Base-by-base conservation (phyloP, 176 grass and related monocot species). In the Cymbopogon citratus region DNA sequence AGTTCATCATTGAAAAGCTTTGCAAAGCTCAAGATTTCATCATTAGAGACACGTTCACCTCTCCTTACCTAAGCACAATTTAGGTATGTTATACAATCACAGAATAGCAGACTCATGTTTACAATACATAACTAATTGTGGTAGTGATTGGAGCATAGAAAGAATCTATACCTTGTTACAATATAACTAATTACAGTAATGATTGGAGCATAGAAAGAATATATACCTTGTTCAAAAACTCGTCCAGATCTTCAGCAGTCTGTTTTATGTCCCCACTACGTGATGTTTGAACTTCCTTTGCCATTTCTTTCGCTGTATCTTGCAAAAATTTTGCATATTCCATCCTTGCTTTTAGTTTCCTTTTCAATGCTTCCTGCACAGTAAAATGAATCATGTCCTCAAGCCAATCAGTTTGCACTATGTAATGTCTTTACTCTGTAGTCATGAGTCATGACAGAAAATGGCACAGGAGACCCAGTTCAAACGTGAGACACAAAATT, bases 1-100 rank as follows among this genome's bases (percentile, higher is more conserved):
- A 99, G 87, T 82, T 99, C 97, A 91, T 99, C 93, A 69, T 99
- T 99, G 62, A 99, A 99, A 77, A 99, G 87, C 71, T 99, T 99
- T 15, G 93, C 97, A 49, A 99, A 99, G 70, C 41, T 92, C 89
- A 99, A 91, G 63, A 99, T 95, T 92, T 99, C 97, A 3, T 89
- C 97, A 87, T 99, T 99, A 26, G 92, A 82, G 81, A 95, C 97
- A 74, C 6, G 39, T 54, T 88, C 97, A 78, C 97, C 97, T 86
- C 82, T 99, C 77, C 97, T 89, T 29, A 95, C 97, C 93, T 99
- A 87, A 75, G 77, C 33, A 69, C 14, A 68, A 90, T 83, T 83
- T 77, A 72, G 90, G 12, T 81, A 74, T 81, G 62, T 88, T 79
- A 73, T 88, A n/a, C 51, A 31, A 84, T 38, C 71, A 84, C 69